These are phyloP conservation scores for Ogataea parapolymorpha DNA, from an alignment of 805 yeast species.

Conservation along the genomic window DNA sequence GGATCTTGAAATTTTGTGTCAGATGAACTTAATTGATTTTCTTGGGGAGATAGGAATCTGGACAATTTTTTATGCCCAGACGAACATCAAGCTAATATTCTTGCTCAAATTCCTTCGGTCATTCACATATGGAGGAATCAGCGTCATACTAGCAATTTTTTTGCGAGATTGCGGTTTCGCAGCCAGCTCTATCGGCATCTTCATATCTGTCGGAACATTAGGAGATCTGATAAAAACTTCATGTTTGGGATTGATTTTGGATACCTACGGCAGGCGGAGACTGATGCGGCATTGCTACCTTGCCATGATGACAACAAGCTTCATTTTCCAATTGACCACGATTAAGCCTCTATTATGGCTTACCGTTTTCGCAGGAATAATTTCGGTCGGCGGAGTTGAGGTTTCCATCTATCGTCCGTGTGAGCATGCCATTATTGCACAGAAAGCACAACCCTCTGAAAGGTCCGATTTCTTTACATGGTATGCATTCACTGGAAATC, in stretches of 20 bases:
- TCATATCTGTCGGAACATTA: conserved; percentile 45
- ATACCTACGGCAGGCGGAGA: conserved; percentile 43
- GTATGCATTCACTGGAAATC: conserved; percentile 49
- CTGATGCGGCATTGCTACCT: conserved; percentile 39
- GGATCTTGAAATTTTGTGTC: neutral
- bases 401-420: conserved; percentile 57
- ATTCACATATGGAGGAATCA: conserved; percentile 37
- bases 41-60: conserved; percentile 35
- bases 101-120: conserved; percentile 35
- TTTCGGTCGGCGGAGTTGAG: conserved; percentile 58
- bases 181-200: conserved; percentile 45
- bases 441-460: conserved; percentile 38
- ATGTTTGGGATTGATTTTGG: conserved; percentile 43
- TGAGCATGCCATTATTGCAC: conserved; percentile 53
- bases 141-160: conserved; percentile 42
- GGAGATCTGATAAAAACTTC: conserved; percentile 54
- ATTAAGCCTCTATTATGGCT: conserved; percentile 35
- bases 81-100: conserved; percentile 35
- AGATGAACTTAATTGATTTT: neutral
- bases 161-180: conserved; percentile 40
- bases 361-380: conserved; percentile 46
- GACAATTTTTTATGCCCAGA: conserved; percentile 30
- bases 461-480: conserved; percentile 57
- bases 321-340: conserved; percentile 35
- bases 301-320: conserved; percentile 43